Base-by-base conservation (phyloP, 2,329 filamentous ascomycete genomes). In the Colletotrichum eremochloae region DNA sequence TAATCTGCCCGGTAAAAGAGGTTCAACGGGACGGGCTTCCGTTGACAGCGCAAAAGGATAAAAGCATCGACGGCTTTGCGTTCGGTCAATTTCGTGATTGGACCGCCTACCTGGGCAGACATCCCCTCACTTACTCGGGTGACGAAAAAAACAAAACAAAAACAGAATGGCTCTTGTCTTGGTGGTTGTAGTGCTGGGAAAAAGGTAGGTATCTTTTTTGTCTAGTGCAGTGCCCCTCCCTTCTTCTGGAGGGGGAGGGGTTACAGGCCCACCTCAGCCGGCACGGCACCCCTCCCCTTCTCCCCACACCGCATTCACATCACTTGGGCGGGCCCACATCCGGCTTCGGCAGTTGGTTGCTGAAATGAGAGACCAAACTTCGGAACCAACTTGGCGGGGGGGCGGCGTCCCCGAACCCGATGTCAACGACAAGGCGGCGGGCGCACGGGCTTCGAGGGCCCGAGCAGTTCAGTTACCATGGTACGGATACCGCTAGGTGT, bases 71-170 rank as follows among this genome's bases (percentile, higher is more conserved):
- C 5, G 33, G 40, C 40, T 29, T 48, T 48, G 15, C n/a, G 4
- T 50, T 64, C 31, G 18, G 53, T 24, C 44, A 20, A 58, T 48
- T n/a, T 14, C n/a, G 20, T 71, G 57, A 71, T 67, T 67, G 68
- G 63, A 18, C 42, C 63, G 64, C 63, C 57, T 46, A 12, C 15
- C 24, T 24, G 24, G 24, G 24, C 24, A 24, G 24, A 24, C 24
- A 24, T 24, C 24, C 24, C 24, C 24, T 24, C 24, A 24, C 24
- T 24, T 1, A 24, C 24, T 24, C 24, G 24, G 24, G 24, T 24
- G 24, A 24, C 24, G 24, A 24, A 24, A 24, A 24, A 24, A 24
- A 24, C 24, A 24, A 24, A 24, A 24, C 24, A 24, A 24, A 24
- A 24, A 24, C 24, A 24, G 24, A 24, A 24, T 24, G 24, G 24